phyloP scores from a whole-genome alignment of 495 filamentous ascomycete genomes.

The Hypoxylon cercidicola region DNA sequence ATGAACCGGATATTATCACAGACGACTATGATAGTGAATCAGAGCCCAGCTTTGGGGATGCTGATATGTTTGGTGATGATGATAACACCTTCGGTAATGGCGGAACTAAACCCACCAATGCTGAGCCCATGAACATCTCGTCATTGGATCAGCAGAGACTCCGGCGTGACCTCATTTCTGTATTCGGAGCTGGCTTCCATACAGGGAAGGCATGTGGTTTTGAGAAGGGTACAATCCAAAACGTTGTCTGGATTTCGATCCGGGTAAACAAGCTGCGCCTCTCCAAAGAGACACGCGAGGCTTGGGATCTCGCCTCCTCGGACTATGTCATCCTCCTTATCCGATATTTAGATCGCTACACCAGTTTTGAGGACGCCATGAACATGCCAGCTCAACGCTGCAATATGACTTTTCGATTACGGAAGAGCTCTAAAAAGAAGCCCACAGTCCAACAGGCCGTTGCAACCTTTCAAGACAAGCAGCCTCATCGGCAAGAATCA shows the following conservation, averaged over 20 bases:
- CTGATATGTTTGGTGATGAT: conserved; percentile 47
- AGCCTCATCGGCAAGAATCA: neutral
- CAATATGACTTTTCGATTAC: conserved; percentile 54
- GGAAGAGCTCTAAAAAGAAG: conserved; percentile 65
- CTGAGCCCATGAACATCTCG: neutral
- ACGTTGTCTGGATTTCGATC: conserved; percentile 71
- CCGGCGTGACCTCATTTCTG: conserved; percentile 69
- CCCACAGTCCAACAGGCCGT: conserved; percentile 62
- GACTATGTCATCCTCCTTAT: conserved; percentile 85
- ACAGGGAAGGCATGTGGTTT: conserved; percentile 70
- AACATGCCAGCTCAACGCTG: neutral
- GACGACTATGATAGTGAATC: neutral
- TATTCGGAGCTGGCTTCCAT: conserved; percentile 75
- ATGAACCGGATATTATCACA: conserved; percentile 24
- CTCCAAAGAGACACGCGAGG: conserved; percentile 77
- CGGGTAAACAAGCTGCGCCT: conserved; percentile 76
- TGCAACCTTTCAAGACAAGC: conserved; percentile 56
- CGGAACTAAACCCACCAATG: neutral
- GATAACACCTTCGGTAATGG: neutral
- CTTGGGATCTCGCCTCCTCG: conserved; percentile 74
- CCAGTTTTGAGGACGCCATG: conserved; percentile 54
- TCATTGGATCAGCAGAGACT: conserved; percentile 52
- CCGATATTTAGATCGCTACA: conserved; percentile 70
- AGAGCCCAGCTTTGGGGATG: conserved; percentile 1
- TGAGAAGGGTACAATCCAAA: conserved; percentile 49